Evolutionary conservation across 1,139 yeast species (phyloP).

Genomic region (Wickerhamiella infanticola): DNA sequence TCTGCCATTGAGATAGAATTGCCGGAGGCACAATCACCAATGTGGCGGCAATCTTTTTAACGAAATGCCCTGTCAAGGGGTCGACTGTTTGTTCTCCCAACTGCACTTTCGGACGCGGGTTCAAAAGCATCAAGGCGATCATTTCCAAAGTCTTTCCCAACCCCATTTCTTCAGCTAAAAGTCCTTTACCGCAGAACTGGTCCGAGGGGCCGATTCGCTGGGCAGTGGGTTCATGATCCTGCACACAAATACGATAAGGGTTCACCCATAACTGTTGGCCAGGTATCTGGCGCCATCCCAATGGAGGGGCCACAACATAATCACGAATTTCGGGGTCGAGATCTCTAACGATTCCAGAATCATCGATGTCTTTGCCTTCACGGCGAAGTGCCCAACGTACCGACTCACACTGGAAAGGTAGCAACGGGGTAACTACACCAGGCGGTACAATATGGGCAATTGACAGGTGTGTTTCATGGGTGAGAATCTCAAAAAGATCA

Average conservation of each 20-base stretch:
- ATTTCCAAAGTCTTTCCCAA: conserved; percentile 87
- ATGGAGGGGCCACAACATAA: conserved; percentile 18
- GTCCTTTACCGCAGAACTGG: conserved; percentile 36
- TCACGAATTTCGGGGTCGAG: conserved; percentile 15
- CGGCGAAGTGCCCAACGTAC: conserved; percentile 47
- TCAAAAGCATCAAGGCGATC: conserved; percentile 44
- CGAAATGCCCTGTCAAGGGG: conserved; percentile 31
- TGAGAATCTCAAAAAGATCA: conserved; percentile 8
- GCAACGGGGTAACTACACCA: conserved; percentile 9
- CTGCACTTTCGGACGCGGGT: conserved; percentile 32
- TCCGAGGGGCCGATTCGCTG: conserved; percentile 1
- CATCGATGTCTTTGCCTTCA: conserved; percentile 38
- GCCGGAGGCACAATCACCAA: conserved; percentile 75
- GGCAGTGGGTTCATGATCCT: conserved; percentile 5
- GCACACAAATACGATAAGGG: conserved; percentile 18
- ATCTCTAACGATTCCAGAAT: conserved; percentile 14
- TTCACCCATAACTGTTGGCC: conserved; percentile 19
- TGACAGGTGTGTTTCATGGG: not conserved
- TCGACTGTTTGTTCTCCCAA: conserved; percentile 21
- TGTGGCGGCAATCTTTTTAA: conserved; percentile 50
- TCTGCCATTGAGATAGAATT: conserved; percentile 69
- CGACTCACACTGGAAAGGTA: conserved; percentile 47
- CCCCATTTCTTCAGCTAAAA: conserved; percentile 92
- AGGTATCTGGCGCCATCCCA: conserved; percentile 16
- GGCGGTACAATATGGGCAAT: conserved; percentile 4